These are phyloP conservation scores for Kwoniella shivajii DNA, from an alignment of 1,284 basidiomycete species.

Conservation along the genomic window DNA sequence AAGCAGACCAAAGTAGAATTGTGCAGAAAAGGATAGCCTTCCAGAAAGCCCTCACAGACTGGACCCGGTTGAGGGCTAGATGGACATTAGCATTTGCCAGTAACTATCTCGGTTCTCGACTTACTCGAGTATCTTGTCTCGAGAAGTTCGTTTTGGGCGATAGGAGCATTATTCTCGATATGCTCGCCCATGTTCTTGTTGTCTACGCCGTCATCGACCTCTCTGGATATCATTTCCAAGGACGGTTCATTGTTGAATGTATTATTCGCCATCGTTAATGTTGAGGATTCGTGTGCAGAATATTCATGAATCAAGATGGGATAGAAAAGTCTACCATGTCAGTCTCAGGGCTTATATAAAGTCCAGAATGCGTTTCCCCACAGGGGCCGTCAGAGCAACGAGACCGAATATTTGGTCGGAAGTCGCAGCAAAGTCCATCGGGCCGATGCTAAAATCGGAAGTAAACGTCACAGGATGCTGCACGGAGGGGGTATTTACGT, in stretches of 20 bases:
- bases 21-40: constrained; percentile 23
- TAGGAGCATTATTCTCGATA: constrained; percentile 2
- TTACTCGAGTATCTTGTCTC: constrained; percentile 23
- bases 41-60: constrained; percentile 24
- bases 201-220: background rate
- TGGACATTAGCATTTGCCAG: background rate
- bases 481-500: too few relatives aligned
- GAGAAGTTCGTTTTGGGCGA: constrained; percentile 5
- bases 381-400: background rate
- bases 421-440: background rate
- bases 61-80: constrained; percentile 9
- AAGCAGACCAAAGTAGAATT: constrained; percentile 26
- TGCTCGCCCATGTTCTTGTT: constrained; percentile 1
- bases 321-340: too few relatives aligned
- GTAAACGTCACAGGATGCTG: too few relatives aligned
- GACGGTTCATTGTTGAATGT: constrained; percentile 2
- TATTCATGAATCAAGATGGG: too few relatives aligned
- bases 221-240: constrained; percentile 3
- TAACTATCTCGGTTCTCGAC: constrained; percentile 1
- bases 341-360: too few relatives aligned
- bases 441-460: too few relatives aligned
- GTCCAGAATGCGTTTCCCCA: background rate
- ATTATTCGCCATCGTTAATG: constrained; percentile 2
- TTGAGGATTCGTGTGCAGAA: background rate
- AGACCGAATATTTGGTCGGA: background rate